These are phyloP conservation scores for Kwoniella newhampshirensis DNA, from an alignment of 768 basidiomycete genomes.

Conservation along the genomic window DNA sequence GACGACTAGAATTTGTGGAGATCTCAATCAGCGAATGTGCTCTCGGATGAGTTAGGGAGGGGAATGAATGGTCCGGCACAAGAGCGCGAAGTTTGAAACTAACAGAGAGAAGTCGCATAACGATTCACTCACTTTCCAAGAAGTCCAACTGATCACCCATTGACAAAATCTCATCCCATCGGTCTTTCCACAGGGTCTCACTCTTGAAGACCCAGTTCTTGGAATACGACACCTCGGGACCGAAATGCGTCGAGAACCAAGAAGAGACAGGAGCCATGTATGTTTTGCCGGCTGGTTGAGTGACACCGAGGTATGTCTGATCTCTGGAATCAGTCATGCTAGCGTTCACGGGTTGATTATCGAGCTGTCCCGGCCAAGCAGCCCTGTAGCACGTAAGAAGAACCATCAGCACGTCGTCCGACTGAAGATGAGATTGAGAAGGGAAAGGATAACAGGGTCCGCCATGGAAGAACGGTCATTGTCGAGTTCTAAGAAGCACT, in stretches of 20 bases:
- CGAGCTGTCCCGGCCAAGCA: slow-evolving; percentile 48
- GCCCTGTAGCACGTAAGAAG: slow-evolving; percentile 31
- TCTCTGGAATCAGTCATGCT: slow-evolving; percentile 33
- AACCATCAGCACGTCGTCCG: not conserved
- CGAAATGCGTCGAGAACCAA: slow-evolving; percentile 51
- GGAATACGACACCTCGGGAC: slow-evolving; percentile 44
- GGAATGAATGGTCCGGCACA: too few relatives aligned
- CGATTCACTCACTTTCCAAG: slow-evolving; percentile 36
- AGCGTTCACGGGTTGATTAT: slow-evolving; percentile 40
- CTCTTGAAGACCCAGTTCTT: slow-evolving; percentile 54
- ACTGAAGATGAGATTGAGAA: too few relatives aligned
- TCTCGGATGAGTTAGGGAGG: not conserved
- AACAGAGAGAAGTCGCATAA: not conserved
- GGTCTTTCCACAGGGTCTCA: slow-evolving; percentile 47
- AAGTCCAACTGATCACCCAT: slow-evolving; percentile 38
- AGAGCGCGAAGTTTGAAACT: not conserved
- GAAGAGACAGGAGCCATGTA: slow-evolving; percentile 45
- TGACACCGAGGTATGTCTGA: slow-evolving; percentile 24
- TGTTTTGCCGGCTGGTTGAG: slow-evolving; percentile 14
- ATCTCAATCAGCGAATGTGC: not conserved
- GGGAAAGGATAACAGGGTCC: too few relatives aligned
- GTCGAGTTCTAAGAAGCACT: too few relatives aligned
- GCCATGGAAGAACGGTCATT: too few relatives aligned
- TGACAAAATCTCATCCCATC: slow-evolving; percentile 49
- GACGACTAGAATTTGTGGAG: slow-evolving; percentile 23